phyloP scores from a whole-genome alignment of 2,329 filamentous ascomycete genomes.

The Epichloe sp. region DNA sequence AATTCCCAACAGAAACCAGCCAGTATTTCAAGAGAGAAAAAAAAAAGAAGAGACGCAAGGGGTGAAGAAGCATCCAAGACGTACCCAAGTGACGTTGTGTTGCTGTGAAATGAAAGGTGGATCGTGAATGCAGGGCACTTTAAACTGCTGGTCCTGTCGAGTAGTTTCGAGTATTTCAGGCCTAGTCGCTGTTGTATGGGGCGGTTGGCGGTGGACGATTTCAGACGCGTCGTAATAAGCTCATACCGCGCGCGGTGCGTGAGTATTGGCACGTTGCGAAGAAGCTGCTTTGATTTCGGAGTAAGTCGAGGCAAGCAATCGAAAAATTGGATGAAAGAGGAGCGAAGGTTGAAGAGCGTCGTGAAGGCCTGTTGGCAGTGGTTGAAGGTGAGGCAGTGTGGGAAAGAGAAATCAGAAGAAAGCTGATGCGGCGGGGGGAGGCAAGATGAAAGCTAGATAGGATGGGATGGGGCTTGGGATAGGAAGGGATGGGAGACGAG shows the following conservation, averaged over 20 bases:
- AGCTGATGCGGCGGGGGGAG: neutral
- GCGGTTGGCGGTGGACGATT: conserved; percentile 1
- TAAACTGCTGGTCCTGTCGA: neutral
- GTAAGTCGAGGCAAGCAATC: neutral
- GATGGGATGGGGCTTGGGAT: conserved; percentile 3
- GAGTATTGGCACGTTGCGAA: neutral
- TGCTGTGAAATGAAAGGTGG: conserved; percentile 3
- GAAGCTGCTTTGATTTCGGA: neutral
- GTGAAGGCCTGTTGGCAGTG: neutral
- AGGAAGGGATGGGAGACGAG: conserved; percentile 3
- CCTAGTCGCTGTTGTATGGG: conserved; percentile 1
- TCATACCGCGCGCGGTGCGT: neutral
- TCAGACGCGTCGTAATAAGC: conserved; percentile 5
- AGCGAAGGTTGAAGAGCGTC: neutral
- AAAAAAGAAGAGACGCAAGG: neutral
- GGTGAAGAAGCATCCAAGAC: neutral
- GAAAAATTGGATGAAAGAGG: neutral
- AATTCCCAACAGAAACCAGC: neutral
- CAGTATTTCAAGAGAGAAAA: neutral
- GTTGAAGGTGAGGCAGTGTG: neutral
- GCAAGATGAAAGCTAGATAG: conserved; percentile 3
- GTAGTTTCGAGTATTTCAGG: neutral
- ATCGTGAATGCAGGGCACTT: conserved; percentile 2
- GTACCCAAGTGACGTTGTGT: conserved; percentile 2
- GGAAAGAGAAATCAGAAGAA: neutral